Evolutionary conservation across 805 yeast genomes (phyloP), one percentile per base, ranked within the genome.

Genomic region (Starmerella bacillaris): DNA sequence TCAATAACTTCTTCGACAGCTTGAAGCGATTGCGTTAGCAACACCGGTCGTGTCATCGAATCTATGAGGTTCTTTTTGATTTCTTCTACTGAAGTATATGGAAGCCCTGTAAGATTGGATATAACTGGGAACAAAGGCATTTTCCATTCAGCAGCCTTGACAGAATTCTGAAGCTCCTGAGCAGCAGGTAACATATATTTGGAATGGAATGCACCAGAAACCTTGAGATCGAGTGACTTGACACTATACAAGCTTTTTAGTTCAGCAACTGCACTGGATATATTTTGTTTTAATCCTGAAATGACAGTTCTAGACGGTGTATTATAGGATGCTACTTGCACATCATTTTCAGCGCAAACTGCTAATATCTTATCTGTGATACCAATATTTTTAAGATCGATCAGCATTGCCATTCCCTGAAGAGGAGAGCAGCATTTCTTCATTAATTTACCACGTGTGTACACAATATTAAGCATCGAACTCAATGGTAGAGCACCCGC

Each of bases 121-220:
- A 57, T 40, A 4, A 57, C 50, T 1, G 48, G 48, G 24, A 50
- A 51, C 24, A 21, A 4, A 5, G 41, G 26, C 4, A 9, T 15
- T 14, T 9, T 30, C 45, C 48, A 38, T 2, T 36, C 30, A 2
- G 37, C 39, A 4, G 26, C 19, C 6, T 33, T 35, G 3, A 56
- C 46, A 16, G 53, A 42, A 11, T 37, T 40, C 6, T 31, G 34
- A 37, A 67, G 53, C 21, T 49, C 45, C 11, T 51, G 47, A 36
- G 58, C 61, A 4, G 69, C 64, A 1, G 54, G 53, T 24, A 36
- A 35, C 47, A 70, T 54, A 9, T 56, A 39, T 4, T 46, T 37
- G 24, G 59, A 61, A 47, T 69, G 75, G 49, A 69, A 69, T 14
- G 75, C 72, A 2, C 68, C 62, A 2, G 57, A 49, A 5, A 67